Evolutionary conservation across 23 red algal species (phyloP).

Genomic region (Gracilariopsis chorda): DNA sequence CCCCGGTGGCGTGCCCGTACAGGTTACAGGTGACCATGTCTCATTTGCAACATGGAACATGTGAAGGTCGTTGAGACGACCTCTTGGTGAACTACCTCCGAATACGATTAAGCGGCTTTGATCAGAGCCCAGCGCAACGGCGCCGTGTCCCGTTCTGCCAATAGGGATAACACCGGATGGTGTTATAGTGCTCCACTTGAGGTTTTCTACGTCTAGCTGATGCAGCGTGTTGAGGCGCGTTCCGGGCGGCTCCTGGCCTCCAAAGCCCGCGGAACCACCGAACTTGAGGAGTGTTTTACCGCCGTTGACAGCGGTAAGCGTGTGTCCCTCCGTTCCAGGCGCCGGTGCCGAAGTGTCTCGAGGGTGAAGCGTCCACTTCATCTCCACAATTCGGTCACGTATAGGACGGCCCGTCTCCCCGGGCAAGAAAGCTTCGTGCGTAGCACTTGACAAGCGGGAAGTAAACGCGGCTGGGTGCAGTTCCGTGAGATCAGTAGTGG

Average conservation of each 20-base stretch:
- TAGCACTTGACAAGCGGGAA: not conserved
- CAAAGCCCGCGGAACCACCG: slow-evolving; percentile 18
- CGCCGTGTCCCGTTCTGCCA: slow-evolving; percentile 53
- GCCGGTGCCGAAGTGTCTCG: not conserved
- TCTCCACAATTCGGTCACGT: slow-evolving; percentile 10
- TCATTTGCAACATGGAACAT: slow-evolving; percentile 40
- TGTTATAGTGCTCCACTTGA: not conserved
- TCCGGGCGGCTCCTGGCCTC: not conserved
- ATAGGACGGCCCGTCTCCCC: not conserved
- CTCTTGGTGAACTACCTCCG: slow-evolving; percentile 46
- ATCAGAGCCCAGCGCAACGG: slow-evolving; percentile 34
- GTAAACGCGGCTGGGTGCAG: slow-evolving; percentile 33
- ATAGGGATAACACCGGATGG: slow-evolving; percentile 25
- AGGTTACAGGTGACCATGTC: slow-evolving; percentile 62
- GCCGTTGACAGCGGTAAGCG: slow-evolving; percentile 29
- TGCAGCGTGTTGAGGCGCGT: slow-evolving; percentile 14
- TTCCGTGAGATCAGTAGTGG: not conserved
- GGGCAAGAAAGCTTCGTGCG: not conserved
- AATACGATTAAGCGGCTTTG: slow-evolving; percentile 57
- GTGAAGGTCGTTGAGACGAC: slow-evolving; percentile 42
- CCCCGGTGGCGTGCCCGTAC: slow-evolving; percentile 2
- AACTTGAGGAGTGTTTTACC: slow-evolving; percentile 47
- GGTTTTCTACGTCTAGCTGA: not conserved
- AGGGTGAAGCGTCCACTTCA: slow-evolving; percentile 10
- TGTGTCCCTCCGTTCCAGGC: slow-evolving; percentile 49